These are phyloP conservation scores for Verticillium alfalfae DNA, from an alignment of 2,329 filamentous ascomycete genomes.

Conservation along the genomic window DNA sequence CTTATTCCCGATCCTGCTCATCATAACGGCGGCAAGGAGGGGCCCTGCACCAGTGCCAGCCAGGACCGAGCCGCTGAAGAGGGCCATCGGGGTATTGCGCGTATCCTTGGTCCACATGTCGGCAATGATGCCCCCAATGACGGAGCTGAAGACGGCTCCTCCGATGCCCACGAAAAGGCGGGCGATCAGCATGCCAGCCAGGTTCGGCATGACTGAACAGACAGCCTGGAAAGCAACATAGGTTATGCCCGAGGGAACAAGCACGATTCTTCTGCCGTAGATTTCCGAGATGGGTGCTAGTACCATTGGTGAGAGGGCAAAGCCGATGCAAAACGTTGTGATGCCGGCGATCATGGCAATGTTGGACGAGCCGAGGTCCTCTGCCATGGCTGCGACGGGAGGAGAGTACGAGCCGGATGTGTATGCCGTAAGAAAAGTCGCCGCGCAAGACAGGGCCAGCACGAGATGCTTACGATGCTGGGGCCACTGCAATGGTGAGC, in stretches of 20 bases:
- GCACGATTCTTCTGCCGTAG: conserved; percentile 79
- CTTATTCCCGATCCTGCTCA: conserved; percentile 46
- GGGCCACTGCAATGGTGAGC: conserved; percentile 71
- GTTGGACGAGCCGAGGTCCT: conserved; percentile 58
- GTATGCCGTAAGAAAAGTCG: conserved; percentile 74
- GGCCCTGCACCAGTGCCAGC: conserved; percentile 77
- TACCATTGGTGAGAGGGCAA: conserved; percentile 79
- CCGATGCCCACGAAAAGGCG: conserved; percentile 76
- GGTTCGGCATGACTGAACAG: conserved; percentile 64
- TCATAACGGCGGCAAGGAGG: conserved; percentile 64
- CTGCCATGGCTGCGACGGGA: conserved; percentile 57
- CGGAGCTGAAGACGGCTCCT: conserved; percentile 74
- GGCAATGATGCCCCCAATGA: conserved; percentile 87
- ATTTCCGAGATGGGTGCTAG: conserved; percentile 85
- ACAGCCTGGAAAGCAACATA: conserved; percentile 67
- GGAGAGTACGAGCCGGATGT: conserved; percentile 76
- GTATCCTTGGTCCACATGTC: conserved; percentile 77
- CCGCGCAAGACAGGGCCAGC: conserved; percentile 68
- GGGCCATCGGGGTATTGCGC: conserved; percentile 82
- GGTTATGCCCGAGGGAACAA: conserved; percentile 65
- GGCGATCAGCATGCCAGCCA: conserved; percentile 68
- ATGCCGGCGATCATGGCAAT: conserved; percentile 70
- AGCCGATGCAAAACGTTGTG: conserved; percentile 76
- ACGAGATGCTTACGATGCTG: conserved; percentile 62
- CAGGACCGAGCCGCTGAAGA: conserved; percentile 76